Percentiles rank a stretch among this genome's conserved stretches.
phyloP scores from a whole-genome alignment of 2,329 filamentous ascomycete genomes.

The Xylariaceae sp. region DNA sequence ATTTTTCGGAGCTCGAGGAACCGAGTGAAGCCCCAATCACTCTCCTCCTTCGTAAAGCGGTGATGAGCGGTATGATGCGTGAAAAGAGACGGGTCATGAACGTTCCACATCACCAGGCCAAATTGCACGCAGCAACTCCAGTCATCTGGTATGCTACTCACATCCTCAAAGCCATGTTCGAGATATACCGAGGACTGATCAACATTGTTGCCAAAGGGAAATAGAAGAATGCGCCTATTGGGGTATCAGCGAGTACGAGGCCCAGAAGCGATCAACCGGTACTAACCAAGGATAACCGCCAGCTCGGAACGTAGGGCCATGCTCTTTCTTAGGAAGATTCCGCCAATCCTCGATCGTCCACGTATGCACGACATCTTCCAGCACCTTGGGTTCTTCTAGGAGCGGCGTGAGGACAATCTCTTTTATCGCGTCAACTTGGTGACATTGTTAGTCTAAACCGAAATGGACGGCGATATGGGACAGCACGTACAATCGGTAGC shows the following conservation, averaged over 20 bases:
- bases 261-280: background rate
- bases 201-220: constrained; percentile 90
- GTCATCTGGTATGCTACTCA: constrained; percentile 72
- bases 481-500: constrained; percentile 51
- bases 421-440: constrained; percentile 76
- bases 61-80: constrained; percentile 83
- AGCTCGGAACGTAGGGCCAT: constrained; percentile 83
- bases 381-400: constrained; percentile 69
- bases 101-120: constrained; percentile 88
- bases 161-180: constrained; percentile 82
- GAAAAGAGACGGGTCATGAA: constrained; percentile 82
- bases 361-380: constrained; percentile 71
- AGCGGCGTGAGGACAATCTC: constrained; percentile 70
- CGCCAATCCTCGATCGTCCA: constrained; percentile 90
- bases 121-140: constrained; percentile 98
- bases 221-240: constrained; percentile 83
- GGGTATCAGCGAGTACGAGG: constrained; percentile 19
- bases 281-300: constrained; percentile 81
- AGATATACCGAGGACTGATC: constrained; percentile 94
- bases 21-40: constrained; percentile 97
- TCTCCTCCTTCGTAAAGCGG: constrained; percentile 92
- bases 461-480: background rate
- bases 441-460: constrained; percentile 27
- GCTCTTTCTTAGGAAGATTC: constrained; percentile 69
- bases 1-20: constrained; percentile 86